Conservation (phyloP, 2,329 filamentous ascomycete species). For the Fusarium sulawesiense region DNA sequence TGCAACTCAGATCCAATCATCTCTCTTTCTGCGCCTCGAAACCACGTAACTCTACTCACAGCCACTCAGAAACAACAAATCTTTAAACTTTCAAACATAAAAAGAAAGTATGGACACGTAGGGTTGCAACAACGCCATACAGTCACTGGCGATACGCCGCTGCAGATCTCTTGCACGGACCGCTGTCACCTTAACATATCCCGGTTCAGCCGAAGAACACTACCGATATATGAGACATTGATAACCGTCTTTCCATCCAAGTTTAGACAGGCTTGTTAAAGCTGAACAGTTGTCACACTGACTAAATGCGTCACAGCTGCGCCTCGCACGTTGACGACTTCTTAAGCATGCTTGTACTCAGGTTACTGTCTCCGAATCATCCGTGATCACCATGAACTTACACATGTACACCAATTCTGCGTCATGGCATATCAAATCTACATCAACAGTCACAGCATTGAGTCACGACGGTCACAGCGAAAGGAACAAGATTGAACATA, state of each 20-base stretch:
- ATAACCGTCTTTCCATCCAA: not conserved
- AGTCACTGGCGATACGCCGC: not conserved
- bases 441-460: not conserved
- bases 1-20: constrained; percentile 24
- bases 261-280: not conserved
- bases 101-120: not conserved
- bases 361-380: constrained; percentile 6
- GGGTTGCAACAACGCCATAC: not conserved
- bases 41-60: constrained; percentile 28
- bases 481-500: constrained; percentile 24
- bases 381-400: not conserved
- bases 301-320: not conserved
- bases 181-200: not conserved
- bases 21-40: constrained; percentile 31
- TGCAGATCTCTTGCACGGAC: not conserved
- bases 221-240: constrained; percentile 7
- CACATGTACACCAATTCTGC: not conserved
- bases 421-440: not conserved
- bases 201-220: constrained; percentile 3
- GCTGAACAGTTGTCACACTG: not conserved
- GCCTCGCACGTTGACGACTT: not conserved
- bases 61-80: not conserved
- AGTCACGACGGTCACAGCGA: not conserved
- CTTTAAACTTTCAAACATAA: not conserved
- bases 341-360: constrained; percentile 6